These are phyloP conservation scores for Immersiporthe knoxdaviesiana DNA, from an alignment of 2,329 filamentous ascomycete species.

Conservation along the genomic window DNA sequence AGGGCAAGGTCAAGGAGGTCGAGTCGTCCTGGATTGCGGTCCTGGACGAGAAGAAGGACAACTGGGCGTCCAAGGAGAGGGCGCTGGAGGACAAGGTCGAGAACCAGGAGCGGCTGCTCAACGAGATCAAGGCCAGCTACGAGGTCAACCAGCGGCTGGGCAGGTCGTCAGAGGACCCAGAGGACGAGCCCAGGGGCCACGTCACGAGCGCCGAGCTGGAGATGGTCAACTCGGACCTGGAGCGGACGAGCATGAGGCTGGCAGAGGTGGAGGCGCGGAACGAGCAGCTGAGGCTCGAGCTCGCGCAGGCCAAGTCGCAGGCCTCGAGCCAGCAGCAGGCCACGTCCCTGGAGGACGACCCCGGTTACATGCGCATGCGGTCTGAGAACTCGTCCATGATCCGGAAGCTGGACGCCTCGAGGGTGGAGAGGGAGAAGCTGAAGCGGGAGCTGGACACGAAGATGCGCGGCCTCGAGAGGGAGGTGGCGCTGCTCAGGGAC, in stretches of 20 bases:
- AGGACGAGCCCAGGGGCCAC: slow-evolving; percentile 59
- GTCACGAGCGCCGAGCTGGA: slow-evolving; percentile 90
- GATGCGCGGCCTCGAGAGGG: slow-evolving; percentile 78
- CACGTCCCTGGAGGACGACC: slow-evolving; percentile 80
- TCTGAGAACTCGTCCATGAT: slow-evolving; percentile 93
- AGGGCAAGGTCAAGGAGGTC: slow-evolving; percentile 83
- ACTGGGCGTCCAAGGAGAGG: slow-evolving; percentile 92
- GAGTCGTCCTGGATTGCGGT: slow-evolving; percentile 90
- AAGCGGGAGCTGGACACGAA: slow-evolving; percentile 77
- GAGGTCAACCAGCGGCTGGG: slow-evolving; percentile 92
- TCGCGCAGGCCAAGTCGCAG: slow-evolving; percentile 85
- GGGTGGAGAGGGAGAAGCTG: slow-evolving; percentile 82
- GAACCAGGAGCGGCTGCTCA: slow-evolving; percentile 87
- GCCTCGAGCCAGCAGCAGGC: slow-evolving; percentile 64
- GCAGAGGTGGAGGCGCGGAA: slow-evolving; percentile 93
- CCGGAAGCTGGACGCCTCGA: slow-evolving; percentile 80
- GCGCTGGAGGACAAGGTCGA: slow-evolving; percentile 90
- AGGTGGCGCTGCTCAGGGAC: slow-evolving; percentile 72
- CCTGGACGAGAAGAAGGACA: slow-evolving; percentile 89
- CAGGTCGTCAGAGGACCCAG: slow-evolving; percentile 62
- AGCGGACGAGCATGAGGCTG: slow-evolving; percentile 82
- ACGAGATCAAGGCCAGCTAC: slow-evolving; percentile 95
- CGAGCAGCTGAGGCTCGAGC: slow-evolving; percentile 86
- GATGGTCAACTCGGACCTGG: slow-evolving; percentile 88
- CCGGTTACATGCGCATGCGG: slow-evolving; percentile 81